phyloP scores from a whole-genome alignment of 2,329 filamentous ascomycete genomes.

The Paracoccidioides lutzii region DNA sequence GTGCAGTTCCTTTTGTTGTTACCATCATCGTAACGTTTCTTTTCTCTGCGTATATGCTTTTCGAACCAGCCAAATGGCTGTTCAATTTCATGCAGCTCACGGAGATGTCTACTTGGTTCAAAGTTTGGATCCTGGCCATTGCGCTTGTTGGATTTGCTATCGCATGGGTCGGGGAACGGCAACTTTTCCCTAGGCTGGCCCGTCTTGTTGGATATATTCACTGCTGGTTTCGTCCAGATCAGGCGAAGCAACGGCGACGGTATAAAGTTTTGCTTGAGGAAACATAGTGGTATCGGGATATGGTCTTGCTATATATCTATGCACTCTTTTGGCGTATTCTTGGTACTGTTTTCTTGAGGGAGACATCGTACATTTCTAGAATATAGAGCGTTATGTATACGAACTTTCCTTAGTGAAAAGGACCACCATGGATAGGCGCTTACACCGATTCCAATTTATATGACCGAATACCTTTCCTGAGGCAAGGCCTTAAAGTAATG shows the following conservation, averaged over 20 bases:
- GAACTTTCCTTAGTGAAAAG: no score
- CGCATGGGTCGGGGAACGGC: constrained; percentile 60
- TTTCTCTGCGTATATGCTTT: constrained; percentile 67
- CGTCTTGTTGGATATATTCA: constrained; percentile 52
- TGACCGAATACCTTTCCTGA: no score
- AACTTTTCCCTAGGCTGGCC: constrained; percentile 56
- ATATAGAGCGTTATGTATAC: background rate
- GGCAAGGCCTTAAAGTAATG: no score
- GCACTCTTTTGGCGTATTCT: background rate
- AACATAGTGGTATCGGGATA: constrained; percentile 35
- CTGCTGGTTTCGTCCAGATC: constrained; percentile 41
- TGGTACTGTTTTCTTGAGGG: background rate
- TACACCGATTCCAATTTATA: background rate
- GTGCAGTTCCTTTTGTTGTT: constrained; percentile 63
- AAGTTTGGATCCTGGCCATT: constrained; percentile 56
- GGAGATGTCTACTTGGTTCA: constrained; percentile 58
- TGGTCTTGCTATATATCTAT: background rate
- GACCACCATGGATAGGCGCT: no score
- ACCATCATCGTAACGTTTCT: constrained; percentile 58
- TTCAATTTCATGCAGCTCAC: constrained; percentile 74
- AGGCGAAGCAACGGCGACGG: constrained; percentile 65
- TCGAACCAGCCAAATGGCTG: constrained; percentile 58
- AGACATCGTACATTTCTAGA: background rate
- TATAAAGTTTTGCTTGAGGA: constrained; percentile 72
- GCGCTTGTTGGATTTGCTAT: constrained; percentile 55